phyloP scores from a whole-genome alignment of 495 filamentous ascomycete genomes.

The Amorphotheca resinae region DNA sequence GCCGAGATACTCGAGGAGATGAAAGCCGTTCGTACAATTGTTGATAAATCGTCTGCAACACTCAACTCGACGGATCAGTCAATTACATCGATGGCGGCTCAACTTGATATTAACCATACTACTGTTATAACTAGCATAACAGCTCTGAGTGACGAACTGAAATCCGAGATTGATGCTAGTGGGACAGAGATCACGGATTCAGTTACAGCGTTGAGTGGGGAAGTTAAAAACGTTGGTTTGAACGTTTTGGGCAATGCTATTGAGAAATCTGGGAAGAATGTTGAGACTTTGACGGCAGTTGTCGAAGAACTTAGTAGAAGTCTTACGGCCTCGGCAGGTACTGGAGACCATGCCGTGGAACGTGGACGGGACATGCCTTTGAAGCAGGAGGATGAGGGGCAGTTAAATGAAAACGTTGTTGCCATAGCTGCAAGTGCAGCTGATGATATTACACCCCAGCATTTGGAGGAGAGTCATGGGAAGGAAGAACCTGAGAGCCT shows the following conservation, averaged over 20 bases:
- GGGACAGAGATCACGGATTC: slow-evolving; percentile 10
- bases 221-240: slow-evolving; percentile 9
- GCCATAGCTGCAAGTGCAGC: background rate
- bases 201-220: slow-evolving; percentile 2
- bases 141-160: slow-evolving; percentile 15
- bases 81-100: slow-evolving; percentile 5
- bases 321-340: too few species aligned
- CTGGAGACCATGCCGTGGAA: too few species aligned
- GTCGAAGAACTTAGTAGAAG: too few species aligned
- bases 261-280: background rate
- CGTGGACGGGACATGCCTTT: slow-evolving; percentile 5
- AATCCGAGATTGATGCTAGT: slow-evolving; percentile 15
- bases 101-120: slow-evolving; percentile 17
- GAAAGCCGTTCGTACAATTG: slow-evolving; percentile 8
- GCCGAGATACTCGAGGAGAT: slow-evolving; percentile 13
- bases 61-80: slow-evolving; percentile 5
- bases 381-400: slow-evolving; percentile 5
- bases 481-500: background rate
- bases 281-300: background rate
- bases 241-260: slow-evolving; percentile 1
- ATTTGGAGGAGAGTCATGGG: background rate
- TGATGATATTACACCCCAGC: background rate
- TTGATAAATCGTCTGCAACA: slow-evolving; percentile 4
- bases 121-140: slow-evolving; percentile 14
- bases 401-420: slow-evolving; percentile 5